Evolutionary conservation across 129 eudicot genomes (phyloP).

Genomic region (Lonicera japonica): DNA sequence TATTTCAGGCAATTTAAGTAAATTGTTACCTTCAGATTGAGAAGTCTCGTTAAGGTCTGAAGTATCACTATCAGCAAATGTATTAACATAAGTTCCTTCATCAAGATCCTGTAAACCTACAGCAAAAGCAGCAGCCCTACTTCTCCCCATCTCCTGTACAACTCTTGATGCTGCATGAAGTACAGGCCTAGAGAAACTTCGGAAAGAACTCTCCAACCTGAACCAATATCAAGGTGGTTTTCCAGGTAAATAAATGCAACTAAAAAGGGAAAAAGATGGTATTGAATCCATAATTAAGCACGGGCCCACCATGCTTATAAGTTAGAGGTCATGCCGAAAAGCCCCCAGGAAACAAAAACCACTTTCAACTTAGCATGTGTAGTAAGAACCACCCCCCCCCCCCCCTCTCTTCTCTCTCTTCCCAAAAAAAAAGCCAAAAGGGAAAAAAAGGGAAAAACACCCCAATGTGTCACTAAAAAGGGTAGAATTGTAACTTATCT

Average conservation of each 20-base stretch:
- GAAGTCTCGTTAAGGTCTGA: constrained; percentile 56
- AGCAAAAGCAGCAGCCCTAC: constrained; percentile 96
- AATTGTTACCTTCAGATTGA: constrained; percentile 53
- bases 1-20: neutral
- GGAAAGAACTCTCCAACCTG: constrained; percentile 88
- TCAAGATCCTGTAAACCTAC: constrained; percentile 86
- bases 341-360: too few species aligned
- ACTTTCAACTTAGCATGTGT: too few species aligned
- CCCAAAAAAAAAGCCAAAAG: too few species aligned
- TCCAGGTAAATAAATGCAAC: neutral
- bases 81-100: constrained; percentile 71
- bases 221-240: constrained; percentile 4
- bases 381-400: too few species aligned
- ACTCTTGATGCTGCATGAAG: constrained; percentile 97
- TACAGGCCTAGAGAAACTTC: constrained; percentile 97
- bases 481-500: too few species aligned
- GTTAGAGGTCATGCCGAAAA: too few species aligned
- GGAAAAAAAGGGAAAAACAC: too few species aligned
- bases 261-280: neutral
- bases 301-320: neutral
- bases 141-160: constrained; percentile 98
- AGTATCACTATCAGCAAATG: constrained; percentile 54
- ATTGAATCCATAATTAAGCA: neutral
- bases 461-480: too few species aligned
- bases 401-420: too few species aligned